Evolutionary conservation across 2,329 filamentous ascomycete species (phyloP).

Genomic region (Bertia moriformis): DNA sequence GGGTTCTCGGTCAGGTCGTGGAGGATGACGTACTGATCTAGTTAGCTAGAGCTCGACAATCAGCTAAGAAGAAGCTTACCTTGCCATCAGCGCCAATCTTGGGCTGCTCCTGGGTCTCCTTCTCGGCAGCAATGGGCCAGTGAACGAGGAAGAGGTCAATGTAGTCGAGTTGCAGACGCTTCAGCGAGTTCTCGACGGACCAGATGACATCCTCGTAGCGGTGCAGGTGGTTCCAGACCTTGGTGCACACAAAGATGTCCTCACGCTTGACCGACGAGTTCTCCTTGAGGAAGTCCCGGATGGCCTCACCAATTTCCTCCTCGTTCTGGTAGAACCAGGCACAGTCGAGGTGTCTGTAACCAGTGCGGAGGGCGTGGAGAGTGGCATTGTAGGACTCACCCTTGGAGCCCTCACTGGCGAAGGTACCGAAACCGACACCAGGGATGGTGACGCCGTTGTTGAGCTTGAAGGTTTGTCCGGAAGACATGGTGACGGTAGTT

Average conservation of each 20-base stretch:
- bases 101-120: slow-evolving; percentile 20
- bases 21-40: slow-evolving; percentile 39
- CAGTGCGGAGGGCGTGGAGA: slow-evolving; percentile 26
- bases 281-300: slow-evolving; percentile 37
- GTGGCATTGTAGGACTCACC: slow-evolving; percentile 40
- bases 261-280: slow-evolving; percentile 3
- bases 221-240: slow-evolving; percentile 14
- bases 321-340: slow-evolving; percentile 40
- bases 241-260: slow-evolving; percentile 4
- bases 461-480: slow-evolving; percentile 30
- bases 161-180: slow-evolving; percentile 19
- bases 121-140: slow-evolving; percentile 26
- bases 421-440: slow-evolving; percentile 50
- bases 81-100: slow-evolving; percentile 33
- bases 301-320: slow-evolving; percentile 32
- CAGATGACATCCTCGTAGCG: slow-evolving; percentile 15
- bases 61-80: slow-evolving; percentile 13
- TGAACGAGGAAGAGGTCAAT: slow-evolving; percentile 22
- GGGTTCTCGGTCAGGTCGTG: slow-evolving; percentile 52
- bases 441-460: slow-evolving; percentile 46
- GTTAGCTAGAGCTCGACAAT: slow-evolving; percentile 2
- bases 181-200: slow-evolving; percentile 16
- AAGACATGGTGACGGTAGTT: slow-evolving; percentile 21
- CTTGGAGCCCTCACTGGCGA: slow-evolving; percentile 47
- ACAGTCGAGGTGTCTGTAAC: slow-evolving; percentile 39